phyloP scores from a whole-genome alignment of 1,284 basidiomycete species.

The Xerocomus nothofagi region DNA sequence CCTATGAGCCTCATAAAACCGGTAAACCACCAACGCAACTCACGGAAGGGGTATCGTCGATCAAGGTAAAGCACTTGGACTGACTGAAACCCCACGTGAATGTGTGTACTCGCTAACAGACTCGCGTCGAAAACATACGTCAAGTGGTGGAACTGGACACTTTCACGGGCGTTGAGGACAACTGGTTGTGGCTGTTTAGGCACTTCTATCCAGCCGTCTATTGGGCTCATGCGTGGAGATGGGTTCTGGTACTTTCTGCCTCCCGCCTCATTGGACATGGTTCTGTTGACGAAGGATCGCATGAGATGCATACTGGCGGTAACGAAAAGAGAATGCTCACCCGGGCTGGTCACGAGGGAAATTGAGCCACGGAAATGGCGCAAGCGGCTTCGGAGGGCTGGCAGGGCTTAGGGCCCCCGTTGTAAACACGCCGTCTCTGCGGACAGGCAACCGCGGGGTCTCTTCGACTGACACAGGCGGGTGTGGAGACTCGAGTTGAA shows the following conservation, averaged over 20 bases:
- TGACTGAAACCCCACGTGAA: conserved; percentile 17
- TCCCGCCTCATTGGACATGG: not conserved
- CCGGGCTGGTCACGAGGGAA: not conserved
- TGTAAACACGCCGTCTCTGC: not conserved
- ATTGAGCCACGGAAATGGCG: not conserved
- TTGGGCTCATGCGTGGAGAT: conserved; percentile 20
- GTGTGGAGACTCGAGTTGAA: conserved; percentile 9
- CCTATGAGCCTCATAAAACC: not conserved
- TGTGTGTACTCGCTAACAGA: not conserved
- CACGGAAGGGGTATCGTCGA: conserved; percentile 28
- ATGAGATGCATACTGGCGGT: conserved; percentile 1
- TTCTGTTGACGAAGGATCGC: conserved; percentile 8
- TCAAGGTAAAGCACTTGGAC: conserved; percentile 26
- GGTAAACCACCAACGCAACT: not conserved
- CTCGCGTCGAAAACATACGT: conserved; percentile 11
- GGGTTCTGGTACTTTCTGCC: conserved; percentile 3
- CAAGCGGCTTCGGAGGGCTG: not conserved
- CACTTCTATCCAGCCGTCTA: conserved; percentile 14
- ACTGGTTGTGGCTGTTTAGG: conserved; percentile 13
- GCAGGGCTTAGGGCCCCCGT: not conserved
- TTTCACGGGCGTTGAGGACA: conserved; percentile 15
- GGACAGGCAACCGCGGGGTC: not conserved
- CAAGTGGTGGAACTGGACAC: conserved; percentile 19
- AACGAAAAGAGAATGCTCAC: conserved; percentile 12
- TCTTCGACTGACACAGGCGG: not conserved